Evolutionary conservation across 2,329 filamentous ascomycete genomes (phyloP).

Genomic region (Herpotrichia juniperi): DNA sequence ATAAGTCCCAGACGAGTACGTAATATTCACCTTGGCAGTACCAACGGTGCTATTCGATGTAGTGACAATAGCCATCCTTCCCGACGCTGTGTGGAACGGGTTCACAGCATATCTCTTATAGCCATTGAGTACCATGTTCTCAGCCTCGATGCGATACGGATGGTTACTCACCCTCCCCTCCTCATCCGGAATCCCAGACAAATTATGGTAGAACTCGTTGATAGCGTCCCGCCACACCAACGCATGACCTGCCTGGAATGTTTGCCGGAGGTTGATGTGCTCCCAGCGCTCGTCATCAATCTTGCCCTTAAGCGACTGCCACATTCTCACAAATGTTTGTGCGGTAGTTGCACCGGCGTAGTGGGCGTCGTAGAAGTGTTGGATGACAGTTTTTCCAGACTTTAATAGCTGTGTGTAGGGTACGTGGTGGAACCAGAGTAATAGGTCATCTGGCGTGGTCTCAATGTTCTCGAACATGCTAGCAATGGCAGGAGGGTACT

Average conservation of each 20-base stretch:
- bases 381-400: constrained; percentile 70
- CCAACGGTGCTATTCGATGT: constrained; percentile 58
- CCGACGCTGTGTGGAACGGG: constrained; percentile 67
- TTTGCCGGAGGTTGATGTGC: constrained; percentile 63
- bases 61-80: constrained; percentile 62
- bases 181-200: constrained; percentile 66
- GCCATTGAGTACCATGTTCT: constrained; percentile 65
- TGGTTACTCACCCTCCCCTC: constrained; percentile 64
- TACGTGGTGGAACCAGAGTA: constrained; percentile 79
- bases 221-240: constrained; percentile 74
- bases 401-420: constrained; percentile 68
- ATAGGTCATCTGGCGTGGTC: constrained; percentile 69
- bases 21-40: constrained; percentile 55
- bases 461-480: constrained; percentile 63
- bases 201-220: constrained; percentile 66
- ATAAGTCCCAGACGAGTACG: constrained; percentile 61
- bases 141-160: constrained; percentile 71
- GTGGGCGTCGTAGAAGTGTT: constrained; percentile 70
- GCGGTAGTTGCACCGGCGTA: constrained; percentile 65
- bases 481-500: constrained; percentile 68
- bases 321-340: constrained; percentile 62
- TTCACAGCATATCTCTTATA: constrained; percentile 62
- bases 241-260: constrained; percentile 72
- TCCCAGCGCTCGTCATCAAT: constrained; percentile 67
- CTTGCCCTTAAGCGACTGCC: constrained; percentile 61